Percentiles rank a stretch among this genome's conserved stretches.
These are phyloP conservation scores for Fusarium nygamai DNA, from an alignment of 2,329 filamentous ascomycete genomes.

Conservation along the genomic window DNA sequence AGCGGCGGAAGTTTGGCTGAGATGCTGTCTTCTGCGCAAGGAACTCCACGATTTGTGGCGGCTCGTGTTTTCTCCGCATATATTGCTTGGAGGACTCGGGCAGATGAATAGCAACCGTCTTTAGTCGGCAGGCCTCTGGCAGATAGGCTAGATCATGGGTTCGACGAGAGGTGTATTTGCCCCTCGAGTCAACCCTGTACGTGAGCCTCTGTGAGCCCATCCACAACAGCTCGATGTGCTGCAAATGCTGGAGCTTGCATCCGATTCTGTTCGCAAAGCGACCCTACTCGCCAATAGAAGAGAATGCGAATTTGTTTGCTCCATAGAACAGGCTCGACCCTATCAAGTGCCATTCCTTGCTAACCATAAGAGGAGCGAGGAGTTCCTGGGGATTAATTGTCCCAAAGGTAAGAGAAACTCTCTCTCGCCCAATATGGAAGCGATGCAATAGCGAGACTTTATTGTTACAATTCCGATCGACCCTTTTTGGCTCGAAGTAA, in stretches of 20 bases:
- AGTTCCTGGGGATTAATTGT: constrained; percentile 49
- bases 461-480: constrained; percentile 17
- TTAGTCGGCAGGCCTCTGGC: constrained; percentile 50
- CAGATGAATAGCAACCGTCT: constrained; percentile 53
- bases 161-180: constrained; percentile 50
- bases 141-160: constrained; percentile 51
- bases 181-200: constrained; percentile 6
- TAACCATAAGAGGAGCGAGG: constrained; percentile 53
- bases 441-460: constrained; percentile 45
- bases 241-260: constrained; percentile 53
- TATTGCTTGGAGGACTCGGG: constrained; percentile 47
- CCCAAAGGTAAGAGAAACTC: constrained; percentile 45
- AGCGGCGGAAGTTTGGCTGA: constrained; percentile 54
- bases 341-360: constrained; percentile 52
- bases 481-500: constrained; percentile 27
- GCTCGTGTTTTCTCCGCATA: constrained; percentile 53
- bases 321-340: constrained; percentile 59
- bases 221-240: constrained; percentile 57
- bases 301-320: constrained; percentile 61
- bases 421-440: constrained; percentile 51
- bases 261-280: constrained; percentile 58
- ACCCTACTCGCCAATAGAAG: constrained; percentile 62
- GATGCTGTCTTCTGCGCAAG: constrained; percentile 44
- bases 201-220: constrained; percentile 50
- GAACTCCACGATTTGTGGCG: constrained; percentile 28